Evolutionary conservation across 1,284 basidiomycete species (phyloP).

Genomic region (Austroboletus novae-zelandiae): DNA sequence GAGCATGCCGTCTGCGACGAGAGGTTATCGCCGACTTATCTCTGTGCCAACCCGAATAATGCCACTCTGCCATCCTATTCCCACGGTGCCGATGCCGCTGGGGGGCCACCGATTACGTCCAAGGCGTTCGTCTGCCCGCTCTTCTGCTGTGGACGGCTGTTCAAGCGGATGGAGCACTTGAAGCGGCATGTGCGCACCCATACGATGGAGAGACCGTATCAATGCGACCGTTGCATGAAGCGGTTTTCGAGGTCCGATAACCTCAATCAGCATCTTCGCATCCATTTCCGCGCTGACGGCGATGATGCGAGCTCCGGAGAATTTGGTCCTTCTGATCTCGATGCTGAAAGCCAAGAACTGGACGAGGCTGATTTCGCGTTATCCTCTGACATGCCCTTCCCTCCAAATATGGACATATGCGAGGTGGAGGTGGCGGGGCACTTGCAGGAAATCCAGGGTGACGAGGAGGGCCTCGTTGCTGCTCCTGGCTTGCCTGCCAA

Average conservation of each 20-base stretch:
- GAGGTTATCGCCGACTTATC: conserved; percentile 18
- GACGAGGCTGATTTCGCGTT: conserved; percentile 29
- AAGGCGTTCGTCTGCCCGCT: conserved; percentile 79
- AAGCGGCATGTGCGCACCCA: conserved; percentile 88
- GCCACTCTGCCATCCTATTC: conserved; percentile 20
- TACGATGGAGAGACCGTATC: conserved; percentile 82
- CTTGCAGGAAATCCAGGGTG: conserved; percentile 55
- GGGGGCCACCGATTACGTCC: conserved; percentile 35
- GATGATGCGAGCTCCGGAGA: conserved; percentile 29
- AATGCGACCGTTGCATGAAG: conserved; percentile 71
- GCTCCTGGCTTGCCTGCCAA: conserved; percentile 21
- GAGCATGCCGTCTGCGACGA: conserved; percentile 18
- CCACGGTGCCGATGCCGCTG: conserved; percentile 17
- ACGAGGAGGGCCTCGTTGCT: conserved; percentile 56
- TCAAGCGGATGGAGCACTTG: conserved; percentile 88
- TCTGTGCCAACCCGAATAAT: conserved; percentile 15
- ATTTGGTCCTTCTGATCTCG: conserved; percentile 22
- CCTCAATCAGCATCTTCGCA: conserved; percentile 78
- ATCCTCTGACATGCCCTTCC: conserved; percentile 25
- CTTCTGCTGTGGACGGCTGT: conserved; percentile 75
- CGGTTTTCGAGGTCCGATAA: conserved; percentile 85
- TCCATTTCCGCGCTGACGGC: conserved; percentile 56
- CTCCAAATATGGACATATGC: conserved; percentile 49
- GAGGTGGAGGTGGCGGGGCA: conserved; percentile 59
- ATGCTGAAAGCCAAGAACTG: conserved; percentile 27